phyloP scores from a whole-genome alignment of 2,329 filamentous ascomycete species.

The Colletotrichum simmondsii region DNA sequence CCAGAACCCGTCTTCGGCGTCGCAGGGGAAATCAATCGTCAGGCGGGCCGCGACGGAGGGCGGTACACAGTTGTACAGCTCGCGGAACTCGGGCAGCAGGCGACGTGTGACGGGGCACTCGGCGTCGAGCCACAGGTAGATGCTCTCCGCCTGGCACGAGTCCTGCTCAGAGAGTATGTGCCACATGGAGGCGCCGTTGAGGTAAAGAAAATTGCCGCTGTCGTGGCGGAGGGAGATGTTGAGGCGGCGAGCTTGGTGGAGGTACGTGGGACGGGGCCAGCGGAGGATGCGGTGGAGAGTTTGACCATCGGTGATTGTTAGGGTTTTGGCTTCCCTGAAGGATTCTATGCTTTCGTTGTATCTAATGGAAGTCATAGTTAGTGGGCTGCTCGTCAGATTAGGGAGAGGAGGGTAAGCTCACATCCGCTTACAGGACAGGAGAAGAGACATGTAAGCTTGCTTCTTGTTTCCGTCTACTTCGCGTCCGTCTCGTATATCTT shows the following conservation, averaged over 20 bases:
- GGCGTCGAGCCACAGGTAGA: conserved; percentile 35
- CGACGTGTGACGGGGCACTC: conserved; percentile 32
- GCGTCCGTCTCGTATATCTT: conserved; percentile 16
- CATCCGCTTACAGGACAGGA: conserved; percentile 33
- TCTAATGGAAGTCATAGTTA: neutral
- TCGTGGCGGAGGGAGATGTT: conserved; percentile 34
- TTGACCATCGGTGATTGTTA: conserved; percentile 31
- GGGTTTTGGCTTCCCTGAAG: conserved; percentile 16
- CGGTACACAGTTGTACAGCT: conserved; percentile 6
- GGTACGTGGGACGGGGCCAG: neutral
- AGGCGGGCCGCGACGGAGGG: conserved; percentile 4
- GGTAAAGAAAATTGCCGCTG: conserved; percentile 32
- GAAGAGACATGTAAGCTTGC: conserved; percentile 22
- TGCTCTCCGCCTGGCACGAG: neutral
- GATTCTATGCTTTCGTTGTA: conserved; percentile 25
- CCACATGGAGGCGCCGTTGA: conserved; percentile 28
- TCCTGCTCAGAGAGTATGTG: conserved; percentile 4
- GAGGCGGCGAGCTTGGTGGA: conserved; percentile 2
- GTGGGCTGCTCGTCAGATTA: neutral
- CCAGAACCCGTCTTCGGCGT: conserved; percentile 32
- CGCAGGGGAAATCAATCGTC: conserved; percentile 29
- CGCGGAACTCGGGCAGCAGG: conserved; percentile 33
- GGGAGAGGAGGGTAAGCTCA: neutral
- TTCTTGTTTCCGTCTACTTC: neutral
- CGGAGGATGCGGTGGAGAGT: conserved; percentile 27